These are phyloP conservation scores for Exserohilum rostratum DNA, from an alignment of 2,329 filamentous ascomycete species.

Conservation along the genomic window DNA sequence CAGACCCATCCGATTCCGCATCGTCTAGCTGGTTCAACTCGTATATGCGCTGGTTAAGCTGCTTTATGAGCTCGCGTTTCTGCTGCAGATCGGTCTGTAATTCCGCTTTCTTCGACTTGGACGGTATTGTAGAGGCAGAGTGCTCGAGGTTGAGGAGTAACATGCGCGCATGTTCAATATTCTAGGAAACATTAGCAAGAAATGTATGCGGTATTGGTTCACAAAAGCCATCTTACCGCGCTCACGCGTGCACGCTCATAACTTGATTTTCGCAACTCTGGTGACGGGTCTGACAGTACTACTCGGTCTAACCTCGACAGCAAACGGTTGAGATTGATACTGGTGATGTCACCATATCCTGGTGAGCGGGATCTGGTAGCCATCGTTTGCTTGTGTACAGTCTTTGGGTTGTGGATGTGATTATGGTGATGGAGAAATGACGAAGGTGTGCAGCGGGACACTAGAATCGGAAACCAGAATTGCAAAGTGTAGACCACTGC, in stretches of 20 bases:
- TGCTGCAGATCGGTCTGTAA: conserved; percentile 67
- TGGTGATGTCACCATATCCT: conserved; percentile 32
- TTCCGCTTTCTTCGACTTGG: conserved; percentile 61
- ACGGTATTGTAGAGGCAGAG: conserved; percentile 58
- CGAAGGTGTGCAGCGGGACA: background rate
- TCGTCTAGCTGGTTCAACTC: conserved; percentile 69
- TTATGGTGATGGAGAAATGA: background rate
- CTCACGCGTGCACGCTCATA: conserved; percentile 68
- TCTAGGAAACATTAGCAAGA: conserved; percentile 54
- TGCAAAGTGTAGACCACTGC: no score
- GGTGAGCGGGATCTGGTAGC: conserved; percentile 30
- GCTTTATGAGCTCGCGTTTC: conserved; percentile 70
- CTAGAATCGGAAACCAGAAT: background rate
- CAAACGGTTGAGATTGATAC: conserved; percentile 65
- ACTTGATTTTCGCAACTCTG: conserved; percentile 64
- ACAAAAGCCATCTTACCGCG: conserved; percentile 53
- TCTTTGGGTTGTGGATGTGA: background rate
- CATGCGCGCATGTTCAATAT: conserved; percentile 72
- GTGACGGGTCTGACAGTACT: conserved; percentile 67
- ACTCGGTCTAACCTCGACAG: conserved; percentile 69
- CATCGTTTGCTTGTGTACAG: conserved; percentile 16
- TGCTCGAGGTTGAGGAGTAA: conserved; percentile 75
- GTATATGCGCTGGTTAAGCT: conserved; percentile 68
- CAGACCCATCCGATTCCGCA: conserved; percentile 40
- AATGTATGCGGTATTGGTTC: background rate